Conservation (phyloP, 1,139 yeast genomes). For the Yamadazyma dushanensis region DNA sequence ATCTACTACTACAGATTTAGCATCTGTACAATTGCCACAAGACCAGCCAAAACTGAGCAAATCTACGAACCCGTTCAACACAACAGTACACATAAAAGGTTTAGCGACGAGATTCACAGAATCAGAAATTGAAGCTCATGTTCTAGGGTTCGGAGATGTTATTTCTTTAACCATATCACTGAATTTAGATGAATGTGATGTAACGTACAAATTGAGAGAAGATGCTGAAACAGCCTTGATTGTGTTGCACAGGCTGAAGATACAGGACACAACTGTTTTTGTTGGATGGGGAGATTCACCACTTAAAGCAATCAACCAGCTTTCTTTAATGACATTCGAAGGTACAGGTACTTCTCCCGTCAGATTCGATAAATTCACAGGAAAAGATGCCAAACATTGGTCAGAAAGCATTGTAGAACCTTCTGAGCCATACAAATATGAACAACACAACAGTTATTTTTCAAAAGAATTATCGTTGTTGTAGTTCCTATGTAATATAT, state of each 20-base stretch:
- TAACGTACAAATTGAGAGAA: slow-evolving; percentile 30
- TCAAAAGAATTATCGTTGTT: not conserved
- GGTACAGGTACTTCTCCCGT: slow-evolving; percentile 16
- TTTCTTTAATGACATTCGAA: slow-evolving; percentile 17
- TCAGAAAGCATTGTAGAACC: slow-evolving; percentile 9
- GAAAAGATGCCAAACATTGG: slow-evolving; percentile 16
- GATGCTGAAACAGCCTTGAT: slow-evolving; percentile 40
- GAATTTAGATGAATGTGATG: slow-evolving; percentile 23
- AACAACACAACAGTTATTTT: not conserved
- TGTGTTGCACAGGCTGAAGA: slow-evolving; percentile 29
- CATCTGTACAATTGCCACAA: slow-evolving; percentile 24
- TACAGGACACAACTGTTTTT: slow-evolving; percentile 31
- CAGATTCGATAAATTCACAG: slow-evolving; percentile 20
- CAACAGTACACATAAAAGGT: slow-evolving; percentile 32
- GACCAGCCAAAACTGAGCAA: slow-evolving; percentile 33
- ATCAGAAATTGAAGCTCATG: slow-evolving; percentile 28
- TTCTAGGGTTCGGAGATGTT: slow-evolving; percentile 40
- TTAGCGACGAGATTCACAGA: slow-evolving; percentile 29
- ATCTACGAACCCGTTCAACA: slow-evolving; percentile 38
- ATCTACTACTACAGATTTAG: slow-evolving; percentile 8
- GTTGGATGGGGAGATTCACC: slow-evolving; percentile 34
- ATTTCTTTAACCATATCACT: slow-evolving; percentile 22
- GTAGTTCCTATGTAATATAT: not conserved
- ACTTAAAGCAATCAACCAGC: slow-evolving; percentile 2
- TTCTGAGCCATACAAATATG: slow-evolving; percentile 13